These are phyloP conservation scores for Rhododendron henanense DNA, from an alignment of 148 eudicot species.

Conservation along the genomic window DNA sequence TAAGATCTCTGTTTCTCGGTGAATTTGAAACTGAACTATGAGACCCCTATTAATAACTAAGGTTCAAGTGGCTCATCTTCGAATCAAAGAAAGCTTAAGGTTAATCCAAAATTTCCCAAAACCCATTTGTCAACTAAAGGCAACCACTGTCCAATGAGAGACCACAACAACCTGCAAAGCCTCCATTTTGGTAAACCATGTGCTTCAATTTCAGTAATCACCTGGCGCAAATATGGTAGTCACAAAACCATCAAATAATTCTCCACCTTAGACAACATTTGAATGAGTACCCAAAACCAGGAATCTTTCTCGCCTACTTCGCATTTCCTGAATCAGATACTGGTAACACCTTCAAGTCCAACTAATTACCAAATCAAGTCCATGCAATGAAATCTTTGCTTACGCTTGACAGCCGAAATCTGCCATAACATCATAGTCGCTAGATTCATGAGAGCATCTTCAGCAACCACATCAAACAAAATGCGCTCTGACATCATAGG, in stretches of 20 bases:
- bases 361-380: not conserved
- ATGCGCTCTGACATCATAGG: not conserved
- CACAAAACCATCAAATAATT: not conserved
- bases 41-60: not conserved
- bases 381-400: not conserved
- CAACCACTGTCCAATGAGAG: not conserved
- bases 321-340: too few relatives aligned
- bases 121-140: not conserved
- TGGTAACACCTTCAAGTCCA: too few relatives aligned
- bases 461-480: not conserved
- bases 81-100: not conserved
- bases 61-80: not conserved
- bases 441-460: not conserved
- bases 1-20: not conserved
- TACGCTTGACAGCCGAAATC: not conserved
- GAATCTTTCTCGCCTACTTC: not conserved
- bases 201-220: not conserved
- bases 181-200: not conserved
- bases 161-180: not conserved
- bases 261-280: not conserved
- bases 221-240: not conserved
- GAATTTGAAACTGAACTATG: not conserved
- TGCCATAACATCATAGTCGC: not conserved
- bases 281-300: not conserved
- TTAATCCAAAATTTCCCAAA: not conserved